Conservation (phyloP, 805 yeast genomes). For the Myxozyma melibiosi region DNA sequence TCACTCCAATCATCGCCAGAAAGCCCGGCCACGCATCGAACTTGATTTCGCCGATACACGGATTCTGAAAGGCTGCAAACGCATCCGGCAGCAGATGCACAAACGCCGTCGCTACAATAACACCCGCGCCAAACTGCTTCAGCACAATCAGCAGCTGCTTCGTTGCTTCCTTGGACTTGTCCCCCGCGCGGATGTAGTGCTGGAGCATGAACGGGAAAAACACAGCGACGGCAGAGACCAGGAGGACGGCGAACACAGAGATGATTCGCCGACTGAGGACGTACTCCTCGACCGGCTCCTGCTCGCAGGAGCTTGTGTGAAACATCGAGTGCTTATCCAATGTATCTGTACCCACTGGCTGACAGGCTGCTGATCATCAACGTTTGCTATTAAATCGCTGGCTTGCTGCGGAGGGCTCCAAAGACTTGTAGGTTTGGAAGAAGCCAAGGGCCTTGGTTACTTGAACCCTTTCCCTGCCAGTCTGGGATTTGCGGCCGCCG, state of each 20-base stretch:
- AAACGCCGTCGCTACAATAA: conserved; percentile 78
- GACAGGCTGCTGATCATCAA: no score
- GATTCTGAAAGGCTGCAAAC: conserved; percentile 54
- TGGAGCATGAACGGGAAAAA: conserved; percentile 27
- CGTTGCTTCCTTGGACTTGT: conserved; percentile 7
- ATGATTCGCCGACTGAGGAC: conserved; percentile 26
- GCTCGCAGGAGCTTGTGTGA: conserved; percentile 6
- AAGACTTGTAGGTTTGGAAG: no score
- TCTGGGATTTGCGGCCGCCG: no score
- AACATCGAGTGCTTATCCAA: no score
- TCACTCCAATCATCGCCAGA: conserved; percentile 51
- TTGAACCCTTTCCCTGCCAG: no score
- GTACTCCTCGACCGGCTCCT: conserved; percentile 9
- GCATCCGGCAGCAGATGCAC: conserved; percentile 76
- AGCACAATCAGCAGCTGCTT: conserved; percentile 48
- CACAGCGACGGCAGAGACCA: conserved; percentile 30
- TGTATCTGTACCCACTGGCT: no score
- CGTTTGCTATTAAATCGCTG: background rate
- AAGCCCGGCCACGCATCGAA: conserved; percentile 62
- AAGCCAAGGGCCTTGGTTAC: no score
- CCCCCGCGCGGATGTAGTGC: conserved; percentile 5
- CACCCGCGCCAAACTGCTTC: conserved; percentile 82
- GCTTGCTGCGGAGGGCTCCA: no score
- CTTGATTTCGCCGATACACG: conserved; percentile 60
- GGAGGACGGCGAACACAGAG: conserved; percentile 32